These are phyloP conservation scores for Gossypium gossypioides DNA, from an alignment of 441 rosid species.

Conservation along the genomic window DNA sequence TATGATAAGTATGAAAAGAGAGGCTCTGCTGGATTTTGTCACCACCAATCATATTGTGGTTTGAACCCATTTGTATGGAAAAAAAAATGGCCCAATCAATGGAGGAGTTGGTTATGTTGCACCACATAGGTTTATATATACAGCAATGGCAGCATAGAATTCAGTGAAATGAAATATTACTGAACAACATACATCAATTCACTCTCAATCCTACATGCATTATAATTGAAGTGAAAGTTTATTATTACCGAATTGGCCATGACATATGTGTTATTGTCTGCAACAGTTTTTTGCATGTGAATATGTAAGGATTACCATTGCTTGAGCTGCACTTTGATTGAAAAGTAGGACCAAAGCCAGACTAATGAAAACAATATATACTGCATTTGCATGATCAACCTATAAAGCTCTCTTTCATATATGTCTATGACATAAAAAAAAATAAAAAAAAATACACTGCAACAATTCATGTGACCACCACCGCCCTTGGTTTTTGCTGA, in stretches of 20 bases:
- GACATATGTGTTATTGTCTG: neutral
- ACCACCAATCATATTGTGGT: neutral
- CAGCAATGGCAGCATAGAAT: conserved; percentile 9
- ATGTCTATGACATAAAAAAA: neutral
- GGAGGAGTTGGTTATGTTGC: neutral
- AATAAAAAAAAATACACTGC: neutral
- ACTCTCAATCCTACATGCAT: neutral
- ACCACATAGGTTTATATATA: neutral
- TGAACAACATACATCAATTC: neutral
- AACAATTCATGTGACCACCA: neutral
- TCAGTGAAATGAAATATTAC: conserved; percentile 5
- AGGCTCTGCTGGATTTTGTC: neutral
- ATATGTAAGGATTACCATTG: neutral
- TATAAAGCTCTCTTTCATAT: neutral
- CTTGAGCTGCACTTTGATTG: no score
- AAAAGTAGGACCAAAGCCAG: conserved; percentile 15
- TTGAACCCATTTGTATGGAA: neutral
- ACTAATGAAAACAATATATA: conserved; percentile 4
- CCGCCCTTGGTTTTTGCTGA: neutral
- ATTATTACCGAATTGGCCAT: neutral
- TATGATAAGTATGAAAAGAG: neutral
- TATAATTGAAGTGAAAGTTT: neutral
- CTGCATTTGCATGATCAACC: neutral
- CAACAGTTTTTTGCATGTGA: conserved; percentile 5
- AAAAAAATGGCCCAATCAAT: neutral